Conservation (phyloP, 495 filamentous ascomycete species). For the Aspergillus homomorphus region DNA sequence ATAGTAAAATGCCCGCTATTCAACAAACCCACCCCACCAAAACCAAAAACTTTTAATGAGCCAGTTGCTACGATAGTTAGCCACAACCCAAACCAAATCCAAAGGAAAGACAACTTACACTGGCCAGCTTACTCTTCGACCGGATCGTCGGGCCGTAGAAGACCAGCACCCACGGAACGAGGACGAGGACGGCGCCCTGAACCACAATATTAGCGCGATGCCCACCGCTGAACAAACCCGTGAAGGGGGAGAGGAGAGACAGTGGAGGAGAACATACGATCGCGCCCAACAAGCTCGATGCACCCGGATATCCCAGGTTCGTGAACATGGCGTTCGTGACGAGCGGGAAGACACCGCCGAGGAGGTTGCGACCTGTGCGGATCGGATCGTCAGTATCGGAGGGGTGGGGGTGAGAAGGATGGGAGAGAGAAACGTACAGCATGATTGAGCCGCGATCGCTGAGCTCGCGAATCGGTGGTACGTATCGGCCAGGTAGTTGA, state of each 20-base stretch:
- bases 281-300: slow-evolving; percentile 71
- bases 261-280: slow-evolving; percentile 44
- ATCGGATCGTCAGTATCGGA: too few species aligned
- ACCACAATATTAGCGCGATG: slow-evolving; percentile 11
- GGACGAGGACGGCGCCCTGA: slow-evolving; percentile 59
- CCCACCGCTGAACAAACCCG: background rate
- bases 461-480: slow-evolving; percentile 84
- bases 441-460: slow-evolving; percentile 83
- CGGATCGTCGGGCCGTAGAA: slow-evolving; percentile 78
- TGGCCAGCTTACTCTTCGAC: slow-evolving; percentile 74
- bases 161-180: slow-evolving; percentile 84
- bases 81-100: background rate
- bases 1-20: background rate
- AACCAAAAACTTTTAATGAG: slow-evolving; percentile 10
- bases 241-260: background rate
- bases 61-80: slow-evolving; percentile 25
- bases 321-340: slow-evolving; percentile 69
- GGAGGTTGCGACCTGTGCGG: slow-evolving; percentile 63
- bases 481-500: slow-evolving; percentile 92
- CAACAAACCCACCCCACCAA: background rate
- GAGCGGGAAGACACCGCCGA: slow-evolving; percentile 80
- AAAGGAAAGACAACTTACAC: slow-evolving; percentile 28
- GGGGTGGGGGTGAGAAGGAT: too few species aligned
- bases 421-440: slow-evolving; percentile 43
- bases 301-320: slow-evolving; percentile 67